Evolutionary conservation across 768 basidiomycete genomes (phyloP), one percentile per base, ranked within the genome.

Genomic region (Russula brevipes): DNA sequence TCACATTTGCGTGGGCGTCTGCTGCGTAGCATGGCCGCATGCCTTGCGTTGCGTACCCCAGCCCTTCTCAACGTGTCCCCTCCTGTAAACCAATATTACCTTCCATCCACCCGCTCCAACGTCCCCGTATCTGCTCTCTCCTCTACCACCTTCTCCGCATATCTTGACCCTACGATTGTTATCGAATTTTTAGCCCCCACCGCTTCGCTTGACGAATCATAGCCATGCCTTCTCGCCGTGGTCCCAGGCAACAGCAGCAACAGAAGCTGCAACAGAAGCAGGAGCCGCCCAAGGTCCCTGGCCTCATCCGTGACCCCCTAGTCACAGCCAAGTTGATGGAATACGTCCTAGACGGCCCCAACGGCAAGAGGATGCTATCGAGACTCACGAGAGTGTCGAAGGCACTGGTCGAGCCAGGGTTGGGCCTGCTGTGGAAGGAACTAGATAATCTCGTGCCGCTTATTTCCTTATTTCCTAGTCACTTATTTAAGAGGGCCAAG

Each of bases 371-470:
- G 53, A 79, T 83, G 49, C 74, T 91, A 62, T 85, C 87, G 54
- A 80, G 89, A 70, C 77, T 91, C 68, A 83, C 89, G 53, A 80
- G 89, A 57, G 89, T 89, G 51, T 90, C 89, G 74, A 83, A 80
- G 66, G 82, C 85, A n/a, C 76, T 89, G 72, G 83, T 80, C 67
- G 88, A 87, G 67, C 87, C 87, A 14, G 83, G 85, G n/a, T 70
- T 91, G 68, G 77, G 85, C 71, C 76, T 85, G 54, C 78, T 91
- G 36, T 91, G 89, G 89, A 83, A 81, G 71, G 89, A 91, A 69
- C 75, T 91, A 60, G 88, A 91, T 72, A 88, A 87, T 12, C 77
- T 91, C 63, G 74, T 84, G 51, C 89, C 89, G 10, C 77, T 91
- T 61, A 77, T 91, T 61, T 85, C 85, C 41, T 72, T 90, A 59